phyloP scores from a whole-genome alignment of 1,139 yeast genomes.

The Candida frijolesensis region DNA sequence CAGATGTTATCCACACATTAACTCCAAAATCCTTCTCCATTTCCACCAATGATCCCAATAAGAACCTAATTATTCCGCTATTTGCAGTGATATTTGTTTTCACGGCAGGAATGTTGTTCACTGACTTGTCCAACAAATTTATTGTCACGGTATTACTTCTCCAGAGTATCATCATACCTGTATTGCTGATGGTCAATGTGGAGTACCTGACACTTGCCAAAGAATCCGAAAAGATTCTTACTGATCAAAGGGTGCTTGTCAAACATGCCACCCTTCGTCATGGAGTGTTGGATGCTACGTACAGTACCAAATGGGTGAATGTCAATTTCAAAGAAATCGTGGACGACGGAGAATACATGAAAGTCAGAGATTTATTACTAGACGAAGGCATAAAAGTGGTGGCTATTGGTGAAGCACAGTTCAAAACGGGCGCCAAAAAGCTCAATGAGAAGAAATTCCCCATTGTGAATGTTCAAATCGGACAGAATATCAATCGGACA shows the following conservation, averaged over 20 bases:
- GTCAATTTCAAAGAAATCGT: neutral
- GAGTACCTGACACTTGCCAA: neutral
- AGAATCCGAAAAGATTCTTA: neutral
- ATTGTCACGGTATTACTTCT: neutral
- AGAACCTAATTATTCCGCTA: too few relatives aligned
- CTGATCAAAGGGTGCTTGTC: neutral
- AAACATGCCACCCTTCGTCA: neutral
- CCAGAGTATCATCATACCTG: neutral
- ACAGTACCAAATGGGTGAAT: neutral
- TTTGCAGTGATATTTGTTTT: neutral
- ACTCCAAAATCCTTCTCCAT: neutral
- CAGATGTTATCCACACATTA: neutral
- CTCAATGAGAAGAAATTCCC: neutral
- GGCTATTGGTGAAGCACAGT: conserved; percentile 1
- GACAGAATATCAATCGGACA: neutral
- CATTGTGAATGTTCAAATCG: neutral
- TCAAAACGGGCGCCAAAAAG: neutral
- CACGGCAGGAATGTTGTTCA: neutral
- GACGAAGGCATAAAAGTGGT: neutral
- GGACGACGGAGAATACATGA: neutral
- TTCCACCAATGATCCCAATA: neutral
- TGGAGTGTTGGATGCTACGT: neutral
- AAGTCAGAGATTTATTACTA: neutral
- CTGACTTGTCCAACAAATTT: neutral
- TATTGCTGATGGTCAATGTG: neutral